Evolutionary conservation across 768 basidiomycete species (phyloP), one percentile per base, ranked within the genome.

Genomic region (Boletus pseudo-olivaceus): DNA sequence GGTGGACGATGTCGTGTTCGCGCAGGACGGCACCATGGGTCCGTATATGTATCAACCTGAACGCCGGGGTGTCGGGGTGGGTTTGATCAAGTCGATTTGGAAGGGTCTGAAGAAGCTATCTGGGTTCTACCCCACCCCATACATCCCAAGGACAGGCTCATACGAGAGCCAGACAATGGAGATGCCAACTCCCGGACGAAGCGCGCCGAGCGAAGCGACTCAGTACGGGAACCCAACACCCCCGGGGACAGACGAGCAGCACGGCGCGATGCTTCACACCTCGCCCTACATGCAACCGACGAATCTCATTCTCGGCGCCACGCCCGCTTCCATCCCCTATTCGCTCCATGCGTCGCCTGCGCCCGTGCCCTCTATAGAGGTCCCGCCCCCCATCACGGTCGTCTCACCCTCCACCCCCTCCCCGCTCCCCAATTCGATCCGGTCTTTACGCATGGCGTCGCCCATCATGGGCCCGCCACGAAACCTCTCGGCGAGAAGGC

Each of bases 61-160:
- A 23, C 58, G 47, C 19, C 58, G 35, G 33, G 38, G 49, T 30
- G 27, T 54, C 29, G 48, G 56, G n/a, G 55, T 23, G 6, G 52
- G 63, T 37, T 53, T 73, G 15, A 51, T 69, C 5, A 66, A 64
- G 17, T 66, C 69, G 1, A 53, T 76, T 19, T 70, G 75, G 49
- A 61, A 62, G 1, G 70, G 72, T 5, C 50, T 76, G 8, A 72
- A 67, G 56, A 70, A 67, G 47, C 58, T 66, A 23, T 61, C 67
- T 43, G 60, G 60, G 37, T 55, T 62, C 53, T 40, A 52, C 15
- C 51, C 38, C 20, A 27, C 7, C 35, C 35, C 47, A 19, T 5
- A 37, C 39, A 9, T 47, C n/a, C 34, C 50, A 1, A 35, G 49
- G 30, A 7, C 37, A 5, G 39, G 47, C 10, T 52, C 53, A 7